Conservation (phyloP, 345 rosid genomes). For the Populus ilicifolia region DNA sequence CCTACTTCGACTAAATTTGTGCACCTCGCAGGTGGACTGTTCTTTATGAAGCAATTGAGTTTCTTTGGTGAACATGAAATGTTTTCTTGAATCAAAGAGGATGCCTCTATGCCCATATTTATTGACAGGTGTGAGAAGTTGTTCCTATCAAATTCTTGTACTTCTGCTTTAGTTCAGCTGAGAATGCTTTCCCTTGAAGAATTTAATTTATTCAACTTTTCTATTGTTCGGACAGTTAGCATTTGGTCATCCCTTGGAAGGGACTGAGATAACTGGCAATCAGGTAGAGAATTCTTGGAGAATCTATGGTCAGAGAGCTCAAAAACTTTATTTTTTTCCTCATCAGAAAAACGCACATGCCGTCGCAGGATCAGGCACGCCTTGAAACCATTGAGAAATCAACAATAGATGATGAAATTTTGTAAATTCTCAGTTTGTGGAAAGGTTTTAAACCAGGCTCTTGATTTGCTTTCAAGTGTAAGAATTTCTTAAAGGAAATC, state of each 20-base stretch:
- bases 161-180: not conserved
- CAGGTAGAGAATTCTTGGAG: not conserved
- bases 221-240: not conserved
- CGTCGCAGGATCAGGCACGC: not conserved
- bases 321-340: not conserved
- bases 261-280: not conserved
- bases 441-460: not conserved
- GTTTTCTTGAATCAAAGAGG: not conserved
- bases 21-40: not conserved
- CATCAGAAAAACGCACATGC: not conserved
- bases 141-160: not conserved
- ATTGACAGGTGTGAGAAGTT: not conserved
- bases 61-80: not conserved
- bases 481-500: not conserved
- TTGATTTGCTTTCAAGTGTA: not conserved
- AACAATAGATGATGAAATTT: not conserved
- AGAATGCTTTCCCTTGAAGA: not conserved
- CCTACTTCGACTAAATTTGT: not conserved
- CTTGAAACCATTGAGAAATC: not conserved
- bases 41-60: not conserved
- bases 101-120: not conserved
- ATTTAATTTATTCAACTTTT: not conserved
- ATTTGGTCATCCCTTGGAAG: no score
- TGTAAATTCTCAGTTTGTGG: not conserved
- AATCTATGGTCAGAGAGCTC: not conserved